Conservation (phyloP, 257 asterid genomes). For the Penstemon barbatus region DNA sequence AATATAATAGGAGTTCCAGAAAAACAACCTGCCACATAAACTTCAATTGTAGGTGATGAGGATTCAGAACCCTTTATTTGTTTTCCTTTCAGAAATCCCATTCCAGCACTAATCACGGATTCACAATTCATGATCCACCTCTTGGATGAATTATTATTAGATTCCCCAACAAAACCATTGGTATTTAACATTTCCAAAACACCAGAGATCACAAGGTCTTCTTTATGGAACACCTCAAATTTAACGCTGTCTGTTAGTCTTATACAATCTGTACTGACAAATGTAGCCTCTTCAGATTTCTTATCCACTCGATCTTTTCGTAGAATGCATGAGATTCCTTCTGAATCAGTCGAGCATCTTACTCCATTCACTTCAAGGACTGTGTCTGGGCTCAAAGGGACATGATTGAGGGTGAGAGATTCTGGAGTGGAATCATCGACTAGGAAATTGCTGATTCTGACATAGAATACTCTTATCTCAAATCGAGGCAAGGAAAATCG, state of each 20-base stretch:
- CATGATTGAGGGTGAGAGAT: conserved; percentile 62
- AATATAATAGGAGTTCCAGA: conserved; percentile 76
- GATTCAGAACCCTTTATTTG: conserved; percentile 50
- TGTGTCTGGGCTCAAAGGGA: conserved; percentile 63
- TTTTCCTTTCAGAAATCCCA: conserved; percentile 70
- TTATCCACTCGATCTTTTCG: conserved; percentile 74
- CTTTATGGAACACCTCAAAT: conserved; percentile 67
- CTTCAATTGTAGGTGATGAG: conserved; percentile 65
- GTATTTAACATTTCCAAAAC: conserved; percentile 51
- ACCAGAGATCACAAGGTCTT: conserved; percentile 68
- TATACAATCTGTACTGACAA: conserved; percentile 75
- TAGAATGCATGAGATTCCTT: conserved; percentile 69
- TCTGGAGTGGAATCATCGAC: conserved; percentile 77
- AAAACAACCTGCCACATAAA: conserved; percentile 80
- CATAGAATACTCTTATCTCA: conserved; percentile 63
- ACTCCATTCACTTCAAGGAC: conserved; percentile 78
- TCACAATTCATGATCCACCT: conserved; percentile 79
- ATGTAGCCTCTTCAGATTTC: conserved; percentile 88
- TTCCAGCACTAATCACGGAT: conserved; percentile 48
- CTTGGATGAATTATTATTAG: conserved; percentile 31
- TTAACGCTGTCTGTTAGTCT: conserved; percentile 69
- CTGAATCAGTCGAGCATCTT: conserved; percentile 56
- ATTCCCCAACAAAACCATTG: conserved; percentile 58
- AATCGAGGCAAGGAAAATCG: conserved; percentile 57
- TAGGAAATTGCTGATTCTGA: conserved; percentile 65